Conservation (phyloP, 179 eudicot species). For the Camellia oleifera region DNA sequence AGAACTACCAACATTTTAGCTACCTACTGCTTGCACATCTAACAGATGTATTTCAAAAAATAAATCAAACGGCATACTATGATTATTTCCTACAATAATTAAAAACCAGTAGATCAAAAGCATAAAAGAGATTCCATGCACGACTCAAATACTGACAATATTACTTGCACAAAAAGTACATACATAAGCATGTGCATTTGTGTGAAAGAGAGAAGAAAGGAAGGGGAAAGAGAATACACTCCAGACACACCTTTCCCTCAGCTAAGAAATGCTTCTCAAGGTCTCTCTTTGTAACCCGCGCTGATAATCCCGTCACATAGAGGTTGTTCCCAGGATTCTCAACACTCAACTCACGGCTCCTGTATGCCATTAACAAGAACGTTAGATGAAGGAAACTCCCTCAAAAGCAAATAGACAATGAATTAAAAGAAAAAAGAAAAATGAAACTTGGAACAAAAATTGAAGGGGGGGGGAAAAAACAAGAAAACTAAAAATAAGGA, state of each 20-base stretch:
- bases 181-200: too few species aligned
- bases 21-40: not conserved
- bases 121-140: not conserved
- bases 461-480: not conserved
- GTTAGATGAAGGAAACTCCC: not conserved
- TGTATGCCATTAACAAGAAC: slow-evolving; percentile 19
- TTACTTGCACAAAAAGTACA: not conserved
- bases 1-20: not conserved
- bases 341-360: slow-evolving; percentile 66
- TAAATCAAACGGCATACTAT: not conserved
- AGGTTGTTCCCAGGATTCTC: slow-evolving; percentile 96
- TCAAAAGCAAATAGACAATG: not conserved
- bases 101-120: not conserved
- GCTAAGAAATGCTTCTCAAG: slow-evolving; percentile 83
- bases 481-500: not conserved
- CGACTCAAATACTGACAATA: not conserved
- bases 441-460: not conserved
- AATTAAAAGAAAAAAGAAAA: not conserved
- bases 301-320: slow-evolving; percentile 88
- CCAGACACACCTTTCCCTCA: slow-evolving; percentile 75
- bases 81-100: not conserved
- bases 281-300: slow-evolving; percentile 73
- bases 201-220: not conserved
- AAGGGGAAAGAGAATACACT: not conserved
- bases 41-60: not conserved